A percentile compares a stretch with the other conserved stretches of the same genome.
phyloP scores from a whole-genome alignment of 345 rosid genomes.

The Eucalyptus cloeziana region DNA sequence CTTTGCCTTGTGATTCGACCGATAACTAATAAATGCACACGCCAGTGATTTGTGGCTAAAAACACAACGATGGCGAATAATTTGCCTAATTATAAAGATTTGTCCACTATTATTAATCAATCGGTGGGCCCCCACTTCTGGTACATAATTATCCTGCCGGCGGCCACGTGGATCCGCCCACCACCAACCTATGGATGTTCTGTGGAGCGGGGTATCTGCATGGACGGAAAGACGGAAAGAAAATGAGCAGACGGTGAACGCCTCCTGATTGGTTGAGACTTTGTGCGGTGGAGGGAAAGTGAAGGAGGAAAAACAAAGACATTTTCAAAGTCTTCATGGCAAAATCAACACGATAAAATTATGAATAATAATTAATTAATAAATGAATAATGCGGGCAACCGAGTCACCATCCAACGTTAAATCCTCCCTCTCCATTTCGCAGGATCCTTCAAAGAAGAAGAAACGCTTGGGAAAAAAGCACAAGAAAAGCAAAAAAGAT shows the following conservation, averaged over 20 bases:
- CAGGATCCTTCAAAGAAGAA: not conserved
- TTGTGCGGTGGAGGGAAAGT: not conserved
- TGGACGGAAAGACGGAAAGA: not conserved
- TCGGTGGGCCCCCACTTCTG: not conserved
- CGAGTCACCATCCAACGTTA: not conserved
- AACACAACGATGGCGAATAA: not conserved
- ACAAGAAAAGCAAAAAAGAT: not conserved
- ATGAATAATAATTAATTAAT: not conserved
- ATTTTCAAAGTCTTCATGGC: not conserved
- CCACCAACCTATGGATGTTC: not conserved
- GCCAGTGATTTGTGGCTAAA: not conserved
- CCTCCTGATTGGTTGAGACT: not conserved
- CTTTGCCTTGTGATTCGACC: too few relatives aligned
- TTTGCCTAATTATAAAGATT: not conserved
- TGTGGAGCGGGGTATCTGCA: not conserved
- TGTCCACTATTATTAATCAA: not conserved
- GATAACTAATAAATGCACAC: not conserved
- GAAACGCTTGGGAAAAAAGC: not conserved
- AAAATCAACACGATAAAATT: not conserved
- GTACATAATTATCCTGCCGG: fast-evolving
- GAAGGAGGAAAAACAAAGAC: not conserved
- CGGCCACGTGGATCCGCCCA: not conserved
- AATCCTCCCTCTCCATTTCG: not conserved
- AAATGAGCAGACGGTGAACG: not conserved
- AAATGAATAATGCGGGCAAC: not conserved